Evolutionary conservation across 495 filamentous ascomycete genomes (phyloP).

Genomic region (Podospora pseudopauciseta): DNA sequence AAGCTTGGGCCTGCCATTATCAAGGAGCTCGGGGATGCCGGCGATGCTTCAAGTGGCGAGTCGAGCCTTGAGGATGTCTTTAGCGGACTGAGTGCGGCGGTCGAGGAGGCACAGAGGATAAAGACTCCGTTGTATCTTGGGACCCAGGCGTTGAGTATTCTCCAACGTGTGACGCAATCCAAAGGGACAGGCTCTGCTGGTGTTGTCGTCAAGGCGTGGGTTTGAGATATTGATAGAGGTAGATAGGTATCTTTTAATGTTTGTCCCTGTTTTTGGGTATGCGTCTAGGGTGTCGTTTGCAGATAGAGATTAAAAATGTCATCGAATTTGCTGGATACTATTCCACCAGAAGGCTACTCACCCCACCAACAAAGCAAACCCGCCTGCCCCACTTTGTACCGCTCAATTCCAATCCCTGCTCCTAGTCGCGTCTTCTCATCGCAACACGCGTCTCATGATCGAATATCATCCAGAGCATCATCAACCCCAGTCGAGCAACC

Average conservation of each 20-base stretch:
- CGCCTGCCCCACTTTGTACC: not conserved
- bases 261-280: not conserved
- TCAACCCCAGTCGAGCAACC: not conserved
- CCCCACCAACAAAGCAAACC: not conserved
- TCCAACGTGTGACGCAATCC: slow-evolving; percentile 29
- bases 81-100: slow-evolving; percentile 46
- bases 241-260: not conserved
- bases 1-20: slow-evolving; percentile 56
- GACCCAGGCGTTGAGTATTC: slow-evolving; percentile 36
- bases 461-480: slow-evolving; percentile 4
- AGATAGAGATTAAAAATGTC: not conserved
- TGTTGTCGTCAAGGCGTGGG: slow-evolving; percentile 40
- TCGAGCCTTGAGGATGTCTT: slow-evolving; percentile 41
- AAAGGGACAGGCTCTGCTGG: slow-evolving; percentile 20
- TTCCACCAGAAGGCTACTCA: too few species aligned
- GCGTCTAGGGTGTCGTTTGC: not conserved
- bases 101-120: slow-evolving; percentile 48
- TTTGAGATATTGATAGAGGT: not conserved
- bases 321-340: too few species aligned
- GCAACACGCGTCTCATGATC: not conserved
- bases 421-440: not conserved
- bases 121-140: slow-evolving; percentile 42
- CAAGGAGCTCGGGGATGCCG: slow-evolving; percentile 31
- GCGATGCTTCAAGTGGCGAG: slow-evolving; percentile 15
- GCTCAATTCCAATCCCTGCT: not conserved